A percentile compares a stretch with the other conserved stretches of the same genome.
Conservation (phyloP, 345 rosid genomes). For the Brassica incana region DNA sequence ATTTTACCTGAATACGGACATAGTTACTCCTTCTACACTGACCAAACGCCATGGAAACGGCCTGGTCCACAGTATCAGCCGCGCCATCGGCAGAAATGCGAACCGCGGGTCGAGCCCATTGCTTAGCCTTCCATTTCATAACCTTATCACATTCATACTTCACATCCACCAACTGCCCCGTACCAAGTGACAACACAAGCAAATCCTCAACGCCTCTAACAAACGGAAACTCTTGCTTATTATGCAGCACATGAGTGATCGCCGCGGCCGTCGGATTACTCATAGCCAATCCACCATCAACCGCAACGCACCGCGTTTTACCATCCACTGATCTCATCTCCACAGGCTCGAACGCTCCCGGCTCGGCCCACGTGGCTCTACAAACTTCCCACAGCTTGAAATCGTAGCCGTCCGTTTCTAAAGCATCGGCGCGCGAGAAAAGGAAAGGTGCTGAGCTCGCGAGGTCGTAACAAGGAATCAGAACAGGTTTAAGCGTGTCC, state of each 20-base stretch:
- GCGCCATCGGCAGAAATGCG: slow-evolving; percentile 76
- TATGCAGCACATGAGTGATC: slow-evolving; percentile 92
- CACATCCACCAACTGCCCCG: slow-evolving; percentile 77
- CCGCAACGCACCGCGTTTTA: slow-evolving; percentile 74
- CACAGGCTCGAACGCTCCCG: slow-evolving; percentile 71
- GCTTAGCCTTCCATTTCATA: slow-evolving; percentile 76
- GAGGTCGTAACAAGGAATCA: slow-evolving; percentile 89
- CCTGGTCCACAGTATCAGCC: slow-evolving; percentile 89
- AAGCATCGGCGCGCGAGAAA: slow-evolving; percentile 92
- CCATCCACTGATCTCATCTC: slow-evolving; percentile 75
- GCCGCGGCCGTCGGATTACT: slow-evolving; percentile 93
- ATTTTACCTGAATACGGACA: slow-evolving; percentile 82
- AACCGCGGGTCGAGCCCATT: slow-evolving; percentile 90
- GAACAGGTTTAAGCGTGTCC: slow-evolving; percentile 85
- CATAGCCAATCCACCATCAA: slow-evolving; percentile 92
- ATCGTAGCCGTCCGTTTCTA: slow-evolving; percentile 83
- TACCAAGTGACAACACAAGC: slow-evolving; percentile 75
- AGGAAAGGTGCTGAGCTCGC: slow-evolving; percentile 85
- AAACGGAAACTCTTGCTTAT: slow-evolving; percentile 93
- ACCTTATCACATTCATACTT: slow-evolving; percentile 76
- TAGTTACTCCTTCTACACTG: slow-evolving; percentile 72
- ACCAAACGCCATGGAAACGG: slow-evolving; percentile 89
- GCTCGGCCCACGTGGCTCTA: slow-evolving; percentile 83
- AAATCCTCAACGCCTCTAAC: slow-evolving; percentile 96
- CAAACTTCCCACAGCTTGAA: slow-evolving; percentile 92